Evolutionary conservation across 2,329 filamentous ascomycete species (phyloP), one percentile per base, ranked within the genome.

Genomic region (Capronia americana): DNA sequence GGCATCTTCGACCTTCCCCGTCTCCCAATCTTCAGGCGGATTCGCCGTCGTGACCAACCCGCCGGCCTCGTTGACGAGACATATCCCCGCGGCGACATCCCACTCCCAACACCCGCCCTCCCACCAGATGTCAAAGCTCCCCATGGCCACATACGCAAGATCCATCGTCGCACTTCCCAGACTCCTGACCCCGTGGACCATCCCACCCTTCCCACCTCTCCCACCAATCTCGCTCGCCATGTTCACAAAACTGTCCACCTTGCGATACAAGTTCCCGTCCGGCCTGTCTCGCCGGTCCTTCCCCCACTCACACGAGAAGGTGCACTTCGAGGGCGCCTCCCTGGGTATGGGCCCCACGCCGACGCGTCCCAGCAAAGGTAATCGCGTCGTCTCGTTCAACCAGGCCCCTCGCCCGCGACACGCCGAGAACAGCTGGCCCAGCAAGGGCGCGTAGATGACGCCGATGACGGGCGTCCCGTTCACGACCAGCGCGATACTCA

Each of bases 91-190:
- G 1, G 90, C 90, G 3, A 92, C 90, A 71, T 93, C 91, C 88
- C 90, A 93, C 77, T 92, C 91, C 90, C 90, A 92, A 73, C 90
- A 92, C 0, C 90, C 90, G 2, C 90, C 90, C 75, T 93, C 90
- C 90, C 90, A 93, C 90, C 90, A 92, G 11, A 92, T 91, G 77
- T 93, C 90, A 70, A 92, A 88, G 0, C 87, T 82, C 0, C 90
- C 90, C 84, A 90, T 90, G 12, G 91, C 90, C 10, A 87, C 86
- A 75, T 92, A 93, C 0, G 90, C 90, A 57, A 93, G 77, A 76
- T 92, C 90, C 61, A 93, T 75, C 1, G 90, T 91, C 8, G 90
- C 90, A 73, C 89, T 90, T 3, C 90, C 90, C 64, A 93, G 75
- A 75, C 89, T 91, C 67, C 90, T 79, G 54, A 93, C 82, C 0